Base-by-base conservation (phyloP, 768 basidiomycete genomes). In the Coprinellus micaceus region DNA sequence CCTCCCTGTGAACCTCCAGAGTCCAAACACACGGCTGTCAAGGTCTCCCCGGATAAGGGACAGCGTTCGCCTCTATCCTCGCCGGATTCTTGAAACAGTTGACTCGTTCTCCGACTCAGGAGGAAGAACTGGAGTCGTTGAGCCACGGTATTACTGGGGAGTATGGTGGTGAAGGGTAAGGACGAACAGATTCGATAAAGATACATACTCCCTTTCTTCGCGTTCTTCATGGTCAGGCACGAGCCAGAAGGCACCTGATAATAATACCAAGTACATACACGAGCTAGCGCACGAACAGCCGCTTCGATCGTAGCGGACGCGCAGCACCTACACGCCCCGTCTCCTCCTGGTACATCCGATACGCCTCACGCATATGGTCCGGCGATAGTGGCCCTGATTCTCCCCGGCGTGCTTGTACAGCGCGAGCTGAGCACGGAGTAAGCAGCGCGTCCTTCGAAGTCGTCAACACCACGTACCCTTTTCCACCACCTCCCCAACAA, bases 401-500 rank as follows among this genome's bases (percentile, higher is more conserved):
- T 2, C 84, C 81, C 19, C 88, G 77, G 28, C 86, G 80, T 21
- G 74, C 73, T 69, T 95, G 93, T 0, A 90, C 87, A 4, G 80
- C 76, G 9, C 91, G 88, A 21, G 91, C 93, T 94, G 53, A 17
- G 29, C 46, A 26, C 21, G 1, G 37, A 56, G 43, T 3, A 10
- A 25, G 28, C 15, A 15, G 47, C 17, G 13, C 4, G 10, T 26
- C 29, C 11, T 1, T 17, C 17, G 9, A 17, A 28, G 25, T 17
- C 7, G 12, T 28, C 3, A 30, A 17, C 22, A 40, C 29, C 22
- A 53, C 52, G 17, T 48, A 91, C 92, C 92, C 72, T 88, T 89
- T 66, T 94, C 93, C 17, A 94, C 82, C 4, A 96, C 89, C 68
- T 95, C 93, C 2, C 94, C 94, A 2, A 96, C 91, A 58, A 94